Evolutionary conservation across 164 flowering plant genomes (phyloP), one percentile per base, ranked within the genome.

Genomic region (Vitis riparia): DNA sequence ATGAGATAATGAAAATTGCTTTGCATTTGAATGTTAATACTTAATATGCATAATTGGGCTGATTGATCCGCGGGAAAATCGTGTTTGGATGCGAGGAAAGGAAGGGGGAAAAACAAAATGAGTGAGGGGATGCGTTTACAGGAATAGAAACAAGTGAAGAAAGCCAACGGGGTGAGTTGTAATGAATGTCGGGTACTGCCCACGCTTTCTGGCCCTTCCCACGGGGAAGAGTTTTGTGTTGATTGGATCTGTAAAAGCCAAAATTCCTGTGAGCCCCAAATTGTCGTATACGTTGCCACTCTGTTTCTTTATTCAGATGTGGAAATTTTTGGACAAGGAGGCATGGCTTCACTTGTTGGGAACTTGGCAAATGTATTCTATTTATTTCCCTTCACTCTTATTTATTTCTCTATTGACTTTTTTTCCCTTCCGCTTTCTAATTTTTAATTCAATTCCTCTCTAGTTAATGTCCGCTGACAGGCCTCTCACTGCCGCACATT

Each of bases 161-260:
- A 2, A 14, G 7, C 64, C 49, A 61, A 61, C 32, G 15, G 30
- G 2, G n/a, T 9, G 17, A 27, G 66, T 32, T 52, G 72, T 17
- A 37, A 62, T 52, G 27, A 51, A 69, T 62, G 72, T 62, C 58
- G 53, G 66, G 32, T 59, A 47, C 62, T 63, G 62, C 23, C 73
- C 62, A 63, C 23, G 12, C 55, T 66, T 66, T 65, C 15, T 37
- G 73, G 67, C 60, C 11, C 17, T 29, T 50, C 32, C 30, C 52
- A 66, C 44, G 51, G 59, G 13, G 17, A 5, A 6, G 19, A 44
- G 52, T 10, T 55, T 44, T 5, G 61, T 55, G 29, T 14, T 9
- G 11, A n/a, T 55, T 56, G 27, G 55, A 27, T 71, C 51, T 70
- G 44, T 53, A 53, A 62, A 62, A 32, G 61, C 66, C 73, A 62